Conservation (phyloP, 1,284 basidiomycete genomes). For the Ganoderma multipileum region DNA sequence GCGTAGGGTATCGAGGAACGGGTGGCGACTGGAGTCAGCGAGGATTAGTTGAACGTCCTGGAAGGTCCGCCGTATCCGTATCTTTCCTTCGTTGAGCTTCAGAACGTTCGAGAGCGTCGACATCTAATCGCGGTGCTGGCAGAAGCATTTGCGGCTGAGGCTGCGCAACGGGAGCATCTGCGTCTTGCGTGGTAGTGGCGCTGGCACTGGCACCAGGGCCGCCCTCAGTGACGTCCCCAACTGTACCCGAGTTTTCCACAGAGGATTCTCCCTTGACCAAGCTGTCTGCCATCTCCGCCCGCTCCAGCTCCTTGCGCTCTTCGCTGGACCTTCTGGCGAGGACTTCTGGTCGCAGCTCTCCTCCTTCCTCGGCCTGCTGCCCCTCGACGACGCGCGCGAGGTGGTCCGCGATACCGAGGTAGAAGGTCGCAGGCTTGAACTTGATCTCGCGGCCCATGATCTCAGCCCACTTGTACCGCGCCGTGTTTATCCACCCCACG, state of each 20-base stretch:
- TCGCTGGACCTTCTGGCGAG: slow-evolving; percentile 27
- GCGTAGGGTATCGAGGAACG: not conserved
- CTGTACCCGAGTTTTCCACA: not conserved
- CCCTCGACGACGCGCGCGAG: slow-evolving; percentile 76
- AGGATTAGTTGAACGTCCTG: not conserved
- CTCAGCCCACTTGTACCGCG: slow-evolving; percentile 86
- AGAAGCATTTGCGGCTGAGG: not conserved
- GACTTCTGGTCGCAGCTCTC: slow-evolving; percentile 9
- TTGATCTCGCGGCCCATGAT: slow-evolving; percentile 89
- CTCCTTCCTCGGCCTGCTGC: slow-evolving; percentile 24
- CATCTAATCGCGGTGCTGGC: not conserved
- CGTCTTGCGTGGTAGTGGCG: not conserved
- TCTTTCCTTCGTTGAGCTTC: not conserved
- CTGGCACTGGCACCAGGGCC: too few relatives aligned
- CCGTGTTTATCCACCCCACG: slow-evolving; percentile 85
- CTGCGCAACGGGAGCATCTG: not conserved
- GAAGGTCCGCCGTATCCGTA: not conserved
- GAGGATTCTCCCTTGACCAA: slow-evolving; percentile 33
- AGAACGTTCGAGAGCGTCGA: not conserved
- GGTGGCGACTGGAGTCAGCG: not conserved
- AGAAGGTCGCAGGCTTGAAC: slow-evolving; percentile 90
- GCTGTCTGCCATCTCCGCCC: slow-evolving; percentile 42
- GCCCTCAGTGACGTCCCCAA: not conserved
- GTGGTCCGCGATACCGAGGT: slow-evolving; percentile 78
- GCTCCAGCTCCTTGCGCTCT: slow-evolving; percentile 36